phyloP scores from a whole-genome alignment of 352 stramenopile genomes.

The Thraustochytrium striatum region DNA sequence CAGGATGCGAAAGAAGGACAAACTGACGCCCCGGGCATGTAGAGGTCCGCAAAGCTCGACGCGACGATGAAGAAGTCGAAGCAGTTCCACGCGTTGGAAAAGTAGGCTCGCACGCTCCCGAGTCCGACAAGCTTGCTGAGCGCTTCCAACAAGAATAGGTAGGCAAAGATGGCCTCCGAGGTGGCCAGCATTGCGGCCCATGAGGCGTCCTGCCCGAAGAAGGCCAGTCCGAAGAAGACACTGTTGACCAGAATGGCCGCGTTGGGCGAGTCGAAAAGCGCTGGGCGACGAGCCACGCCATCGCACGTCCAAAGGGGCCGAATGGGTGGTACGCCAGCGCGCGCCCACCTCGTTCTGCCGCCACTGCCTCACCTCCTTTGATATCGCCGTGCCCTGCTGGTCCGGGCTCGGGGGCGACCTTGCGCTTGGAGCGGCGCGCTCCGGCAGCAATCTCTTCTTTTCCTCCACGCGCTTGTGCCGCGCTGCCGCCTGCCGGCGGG shows the following conservation, averaged over 20 bases:
- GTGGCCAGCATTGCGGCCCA: neutral
- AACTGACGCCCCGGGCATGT: neutral
- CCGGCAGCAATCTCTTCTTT: too few relatives aligned
- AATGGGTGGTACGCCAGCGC: neutral
- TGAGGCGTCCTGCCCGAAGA: neutral
- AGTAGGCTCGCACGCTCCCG: constrained; percentile 11
- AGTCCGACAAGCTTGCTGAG: constrained; percentile 39
- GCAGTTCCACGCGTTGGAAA: constrained; percentile 32
- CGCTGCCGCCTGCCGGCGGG: neutral
- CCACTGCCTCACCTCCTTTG: too few relatives aligned
- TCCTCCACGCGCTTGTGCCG: neutral
- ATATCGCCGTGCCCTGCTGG: too few relatives aligned
- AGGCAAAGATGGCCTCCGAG: neutral
- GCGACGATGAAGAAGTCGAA: constrained; percentile 49
- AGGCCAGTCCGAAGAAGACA: constrained; percentile 3
- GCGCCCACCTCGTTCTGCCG: too few relatives aligned
- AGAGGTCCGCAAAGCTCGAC: constrained; percentile 39
- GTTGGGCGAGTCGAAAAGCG: too few relatives aligned
- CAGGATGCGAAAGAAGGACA: constrained; percentile 37
- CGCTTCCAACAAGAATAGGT: constrained; percentile 13
- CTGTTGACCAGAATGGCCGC: constrained; percentile 8
- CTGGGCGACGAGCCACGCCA: too few relatives aligned
- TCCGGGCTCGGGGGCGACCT: too few relatives aligned
- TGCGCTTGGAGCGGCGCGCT: too few relatives aligned
- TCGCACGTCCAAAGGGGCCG: neutral